phyloP scores from a whole-genome alignment of 2,329 filamentous ascomycete genomes.

The Fusarium oligoseptatum region DNA sequence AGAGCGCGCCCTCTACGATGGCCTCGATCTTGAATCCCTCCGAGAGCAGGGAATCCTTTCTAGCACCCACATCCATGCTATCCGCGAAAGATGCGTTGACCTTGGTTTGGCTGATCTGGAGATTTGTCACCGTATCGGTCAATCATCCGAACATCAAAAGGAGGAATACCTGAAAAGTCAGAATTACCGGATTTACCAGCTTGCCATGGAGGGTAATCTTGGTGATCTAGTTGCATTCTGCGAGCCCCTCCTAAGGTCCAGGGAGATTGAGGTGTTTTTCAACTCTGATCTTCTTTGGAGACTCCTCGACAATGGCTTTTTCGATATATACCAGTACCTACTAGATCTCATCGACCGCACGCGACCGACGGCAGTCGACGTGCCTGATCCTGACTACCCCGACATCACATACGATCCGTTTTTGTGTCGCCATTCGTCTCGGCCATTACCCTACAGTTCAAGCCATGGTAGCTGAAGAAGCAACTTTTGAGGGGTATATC shows the following conservation, averaged over 20 bases:
- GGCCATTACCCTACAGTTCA: constrained; percentile 38
- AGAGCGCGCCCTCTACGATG: constrained; percentile 46
- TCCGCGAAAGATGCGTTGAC: constrained; percentile 44
- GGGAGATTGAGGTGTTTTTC: constrained; percentile 44
- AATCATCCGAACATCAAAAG: constrained; percentile 33
- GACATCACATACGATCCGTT: constrained; percentile 49
- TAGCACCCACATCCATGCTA: constrained; percentile 45
- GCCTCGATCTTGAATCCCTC: constrained; percentile 42
- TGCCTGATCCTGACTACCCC: constrained; percentile 26
- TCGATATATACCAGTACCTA: constrained; percentile 47
- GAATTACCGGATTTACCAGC: constrained; percentile 37
- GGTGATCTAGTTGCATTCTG: constrained; percentile 43
- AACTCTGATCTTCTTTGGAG: constrained; percentile 40
- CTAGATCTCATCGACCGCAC: constrained; percentile 47
- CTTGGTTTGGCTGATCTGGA: constrained; percentile 47
- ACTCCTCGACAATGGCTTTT: constrained; percentile 41
- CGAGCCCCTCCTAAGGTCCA: constrained; percentile 47
- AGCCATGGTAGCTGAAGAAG: constrained; percentile 29
- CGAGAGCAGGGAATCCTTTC: constrained; percentile 31
- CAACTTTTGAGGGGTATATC: constrained; percentile 43
- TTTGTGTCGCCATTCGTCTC: constrained; percentile 48
- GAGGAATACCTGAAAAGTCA: constrained; percentile 36
- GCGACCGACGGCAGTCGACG: constrained; percentile 5
- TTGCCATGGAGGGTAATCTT: constrained; percentile 44
- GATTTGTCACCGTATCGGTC: constrained; percentile 45